A percentile compares a stretch with the other conserved stretches of the same genome.
These are phyloP conservation scores for Paramecium sonneborni DNA, from an alignment of 73 alveolate species.

Conservation along the genomic window DNA sequence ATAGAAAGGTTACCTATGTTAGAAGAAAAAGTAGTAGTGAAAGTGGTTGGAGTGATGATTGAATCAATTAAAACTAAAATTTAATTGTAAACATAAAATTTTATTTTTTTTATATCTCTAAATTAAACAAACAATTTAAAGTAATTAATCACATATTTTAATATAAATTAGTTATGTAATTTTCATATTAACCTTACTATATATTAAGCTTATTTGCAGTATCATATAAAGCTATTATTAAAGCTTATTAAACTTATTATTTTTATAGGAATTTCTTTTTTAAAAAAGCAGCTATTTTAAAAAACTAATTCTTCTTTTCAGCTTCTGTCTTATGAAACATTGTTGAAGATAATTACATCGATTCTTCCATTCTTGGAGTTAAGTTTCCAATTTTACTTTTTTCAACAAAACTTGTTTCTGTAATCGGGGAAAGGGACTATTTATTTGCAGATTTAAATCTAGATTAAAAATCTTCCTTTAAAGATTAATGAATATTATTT, in stretches of 20 bases:
- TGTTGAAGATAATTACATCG: not conserved
- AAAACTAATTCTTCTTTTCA: not conserved
- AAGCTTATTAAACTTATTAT: not conserved
- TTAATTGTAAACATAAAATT: not conserved
- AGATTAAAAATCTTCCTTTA: not conserved
- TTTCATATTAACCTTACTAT: not conserved
- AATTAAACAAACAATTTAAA: not conserved
- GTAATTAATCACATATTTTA: slow-evolving; percentile 1
- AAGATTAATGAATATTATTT: slow-evolving; percentile 37
- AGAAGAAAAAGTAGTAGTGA: not conserved
- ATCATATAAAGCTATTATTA: slow-evolving; percentile 22
- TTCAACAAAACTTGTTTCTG: not conserved
- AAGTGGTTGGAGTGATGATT: not conserved
- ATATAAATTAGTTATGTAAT: not conserved
- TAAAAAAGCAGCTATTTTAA: not conserved
- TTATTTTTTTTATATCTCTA: not conserved
- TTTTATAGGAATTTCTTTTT: not conserved
- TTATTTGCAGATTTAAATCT: not conserved
- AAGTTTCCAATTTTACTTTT: not conserved
- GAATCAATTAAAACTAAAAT: not conserved
- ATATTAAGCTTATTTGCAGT: not conserved
- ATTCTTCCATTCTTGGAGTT: slow-evolving; percentile 46
- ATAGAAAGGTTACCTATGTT: not conserved
- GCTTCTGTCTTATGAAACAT: slow-evolving; percentile 15
- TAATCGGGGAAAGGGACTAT: not conserved